Percentiles rank a stretch among this genome's conserved stretches.
These are phyloP conservation scores for Didymellaceae sp. DNA, from an alignment of 2,329 filamentous ascomycete species.

Conservation along the genomic window DNA sequence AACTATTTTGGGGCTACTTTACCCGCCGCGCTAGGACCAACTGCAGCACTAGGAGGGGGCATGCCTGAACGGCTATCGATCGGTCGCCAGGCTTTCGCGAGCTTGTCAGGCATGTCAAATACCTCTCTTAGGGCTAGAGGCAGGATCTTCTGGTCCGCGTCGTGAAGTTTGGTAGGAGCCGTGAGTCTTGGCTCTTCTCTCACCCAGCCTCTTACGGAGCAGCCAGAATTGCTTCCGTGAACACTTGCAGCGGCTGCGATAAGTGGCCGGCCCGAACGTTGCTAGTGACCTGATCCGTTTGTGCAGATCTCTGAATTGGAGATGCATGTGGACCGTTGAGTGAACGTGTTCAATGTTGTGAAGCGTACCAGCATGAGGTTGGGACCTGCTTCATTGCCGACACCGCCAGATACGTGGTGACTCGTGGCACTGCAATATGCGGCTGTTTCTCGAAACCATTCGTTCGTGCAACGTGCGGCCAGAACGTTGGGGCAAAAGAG, in stretches of 20 bases:
- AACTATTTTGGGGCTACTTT: constrained; percentile 50
- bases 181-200: constrained; percentile 27
- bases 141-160: constrained; percentile 21
- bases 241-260: constrained; percentile 50
- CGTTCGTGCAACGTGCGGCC: constrained; percentile 29
- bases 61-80: constrained; percentile 37
- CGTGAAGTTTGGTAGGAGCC: constrained; percentile 28
- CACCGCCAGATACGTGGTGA: constrained; percentile 31
- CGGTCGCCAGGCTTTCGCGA: constrained; percentile 38
- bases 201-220: constrained; percentile 39
- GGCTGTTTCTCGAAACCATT: constrained; percentile 29
- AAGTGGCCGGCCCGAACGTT: constrained; percentile 50
- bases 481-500: constrained; percentile 24
- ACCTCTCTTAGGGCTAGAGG: constrained; percentile 33
- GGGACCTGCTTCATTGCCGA: constrained; percentile 26
- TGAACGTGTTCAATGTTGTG: constrained; percentile 17
- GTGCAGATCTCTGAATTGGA: constrained; percentile 42
- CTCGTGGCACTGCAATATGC: constrained; percentile 31
- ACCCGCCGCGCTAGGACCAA: constrained; percentile 43
- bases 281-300: constrained; percentile 39
- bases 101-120: constrained; percentile 43
- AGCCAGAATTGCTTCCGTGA: constrained; percentile 20
- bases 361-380: constrained; percentile 28
- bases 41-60: constrained; percentile 27
- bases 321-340: constrained; percentile 34